Conservation (phyloP, 805 yeast species). For the Allodekkera sacchari region DNA sequence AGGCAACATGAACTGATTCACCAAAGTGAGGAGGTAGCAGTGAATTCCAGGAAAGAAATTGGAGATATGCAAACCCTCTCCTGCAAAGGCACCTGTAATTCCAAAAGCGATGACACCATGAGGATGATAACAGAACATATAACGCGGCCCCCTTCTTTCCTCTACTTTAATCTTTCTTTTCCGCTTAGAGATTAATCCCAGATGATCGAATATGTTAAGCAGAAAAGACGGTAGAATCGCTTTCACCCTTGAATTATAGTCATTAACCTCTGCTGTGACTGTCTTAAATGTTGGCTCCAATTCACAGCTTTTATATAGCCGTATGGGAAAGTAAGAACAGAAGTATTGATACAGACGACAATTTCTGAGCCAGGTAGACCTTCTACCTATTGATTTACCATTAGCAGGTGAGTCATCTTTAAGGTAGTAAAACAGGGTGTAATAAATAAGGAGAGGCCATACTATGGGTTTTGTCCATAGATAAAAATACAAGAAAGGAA, state of each 20-base stretch:
- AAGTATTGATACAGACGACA: slow-evolving; percentile 61
- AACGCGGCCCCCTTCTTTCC: slow-evolving; percentile 55
- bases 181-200: slow-evolving; percentile 3
- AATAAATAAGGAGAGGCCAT: slow-evolving; percentile 65
- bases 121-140: slow-evolving; percentile 91
- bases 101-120: slow-evolving; percentile 95
- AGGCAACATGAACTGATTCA: slow-evolving; percentile 78
- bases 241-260: slow-evolving; percentile 6
- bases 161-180: slow-evolving; percentile 11
- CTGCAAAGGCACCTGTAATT: slow-evolving; percentile 67
- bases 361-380: slow-evolving; percentile 49
- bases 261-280: neutral
- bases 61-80: slow-evolving; percentile 52
- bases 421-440: slow-evolving; percentile 48
- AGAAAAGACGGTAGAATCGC: slow-evolving; percentile 2
- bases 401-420: slow-evolving; percentile 63
- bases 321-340: slow-evolving; percentile 73
- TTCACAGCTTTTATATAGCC: slow-evolving; percentile 56
- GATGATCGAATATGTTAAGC: neutral
- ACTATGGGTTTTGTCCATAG: slow-evolving; percentile 37
- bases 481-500: slow-evolving; percentile 46
- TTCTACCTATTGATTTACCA: slow-evolving; percentile 57
- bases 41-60: slow-evolving; percentile 77
- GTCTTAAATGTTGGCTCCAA: slow-evolving; percentile 63
- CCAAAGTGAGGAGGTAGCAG: slow-evolving; percentile 67